phyloP scores from a whole-genome alignment of 257 asterid species.

The Solanum ahanhuiri region DNA sequence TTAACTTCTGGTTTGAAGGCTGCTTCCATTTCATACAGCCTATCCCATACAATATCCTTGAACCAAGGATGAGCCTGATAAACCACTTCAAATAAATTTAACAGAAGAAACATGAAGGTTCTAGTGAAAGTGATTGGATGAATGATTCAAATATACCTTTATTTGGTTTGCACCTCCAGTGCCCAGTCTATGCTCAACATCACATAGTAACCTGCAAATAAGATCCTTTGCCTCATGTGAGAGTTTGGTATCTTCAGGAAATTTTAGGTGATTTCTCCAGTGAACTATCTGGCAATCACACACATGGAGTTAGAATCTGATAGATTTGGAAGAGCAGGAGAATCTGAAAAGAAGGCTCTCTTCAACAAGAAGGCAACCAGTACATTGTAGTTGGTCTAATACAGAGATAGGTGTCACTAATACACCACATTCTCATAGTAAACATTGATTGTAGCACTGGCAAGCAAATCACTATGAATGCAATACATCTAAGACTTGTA shows the following conservation, averaged over 20 bases:
- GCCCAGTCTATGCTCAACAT: constrained; percentile 92
- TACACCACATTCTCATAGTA: background rate
- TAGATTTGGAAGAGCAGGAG: background rate
- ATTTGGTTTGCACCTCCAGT: constrained; percentile 83
- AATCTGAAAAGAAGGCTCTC: background rate
- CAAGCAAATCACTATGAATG: background rate
- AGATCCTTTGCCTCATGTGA: constrained; percentile 87
- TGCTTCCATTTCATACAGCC: constrained; percentile 91
- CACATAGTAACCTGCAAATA: constrained; percentile 75
- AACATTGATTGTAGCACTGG: background rate
- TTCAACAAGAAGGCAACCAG: background rate
- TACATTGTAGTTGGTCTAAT: background rate
- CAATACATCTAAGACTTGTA: background rate
- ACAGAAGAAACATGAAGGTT: background rate
- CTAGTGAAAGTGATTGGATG: background rate
- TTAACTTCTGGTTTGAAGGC: constrained; percentile 89
- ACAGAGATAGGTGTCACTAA: background rate
- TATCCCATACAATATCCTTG: constrained; percentile 73
- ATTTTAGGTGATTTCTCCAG: constrained; percentile 85
- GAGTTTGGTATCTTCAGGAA: constrained; percentile 69
- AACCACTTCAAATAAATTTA: constrained; percentile 3
- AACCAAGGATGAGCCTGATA: constrained; percentile 96
- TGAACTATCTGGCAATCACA: constrained; percentile 71
- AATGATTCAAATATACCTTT: constrained; percentile 36
- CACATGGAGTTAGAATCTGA: constrained; percentile 6